phyloP scores from a whole-genome alignment of 495 filamentous ascomycete genomes.

The Lepraria neglecta region DNA sequence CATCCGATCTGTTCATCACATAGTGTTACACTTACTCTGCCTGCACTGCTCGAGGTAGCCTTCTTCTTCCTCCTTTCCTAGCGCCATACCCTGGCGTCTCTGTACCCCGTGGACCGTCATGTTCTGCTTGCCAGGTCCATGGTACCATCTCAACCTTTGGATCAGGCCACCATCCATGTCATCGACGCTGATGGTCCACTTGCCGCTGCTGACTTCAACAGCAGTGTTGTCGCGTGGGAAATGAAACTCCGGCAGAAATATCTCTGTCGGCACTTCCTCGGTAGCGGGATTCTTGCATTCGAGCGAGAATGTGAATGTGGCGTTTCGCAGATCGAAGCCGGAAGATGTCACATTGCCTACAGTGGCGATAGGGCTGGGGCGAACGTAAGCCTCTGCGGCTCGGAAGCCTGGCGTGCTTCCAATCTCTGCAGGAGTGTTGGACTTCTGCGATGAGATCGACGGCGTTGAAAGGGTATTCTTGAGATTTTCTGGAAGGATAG shows the following conservation, averaged over 20 bases:
- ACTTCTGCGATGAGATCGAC: constrained; percentile 57
- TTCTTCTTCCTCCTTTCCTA: constrained; percentile 49
- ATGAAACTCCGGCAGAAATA: constrained; percentile 89
- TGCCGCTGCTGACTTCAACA: constrained; percentile 74
- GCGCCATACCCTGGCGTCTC: constrained; percentile 44
- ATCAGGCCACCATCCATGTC: constrained; percentile 59
- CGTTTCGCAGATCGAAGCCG: constrained; percentile 72
- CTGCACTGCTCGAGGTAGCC: constrained; percentile 57
- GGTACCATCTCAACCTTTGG: constrained; percentile 84
- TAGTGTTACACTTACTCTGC: constrained; percentile 44
- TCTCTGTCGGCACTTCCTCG: constrained; percentile 65
- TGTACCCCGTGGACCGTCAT: constrained; percentile 72
- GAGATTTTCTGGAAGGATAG: constrained; percentile 63
- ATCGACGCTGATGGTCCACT: constrained; percentile 74
- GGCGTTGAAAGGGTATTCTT: constrained; percentile 63
- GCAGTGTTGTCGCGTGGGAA: constrained; percentile 67
- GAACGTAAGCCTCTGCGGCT: constrained; percentile 85
- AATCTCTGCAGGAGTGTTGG: constrained; percentile 47
- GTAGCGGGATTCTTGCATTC: constrained; percentile 45
- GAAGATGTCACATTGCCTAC: constrained; percentile 61
- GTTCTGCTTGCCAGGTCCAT: constrained; percentile 73
- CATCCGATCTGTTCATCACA: constrained; percentile 36
- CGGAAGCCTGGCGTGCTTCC: constrained; percentile 64
- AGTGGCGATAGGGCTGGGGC: constrained; percentile 72
- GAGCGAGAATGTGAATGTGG: constrained; percentile 64